A percentile compares a stretch with the other conserved stretches of the same genome.
Evolutionary conservation across 495 filamentous ascomycete genomes (phyloP).

Genomic region (Paragyromitra xinjiangensis): DNA sequence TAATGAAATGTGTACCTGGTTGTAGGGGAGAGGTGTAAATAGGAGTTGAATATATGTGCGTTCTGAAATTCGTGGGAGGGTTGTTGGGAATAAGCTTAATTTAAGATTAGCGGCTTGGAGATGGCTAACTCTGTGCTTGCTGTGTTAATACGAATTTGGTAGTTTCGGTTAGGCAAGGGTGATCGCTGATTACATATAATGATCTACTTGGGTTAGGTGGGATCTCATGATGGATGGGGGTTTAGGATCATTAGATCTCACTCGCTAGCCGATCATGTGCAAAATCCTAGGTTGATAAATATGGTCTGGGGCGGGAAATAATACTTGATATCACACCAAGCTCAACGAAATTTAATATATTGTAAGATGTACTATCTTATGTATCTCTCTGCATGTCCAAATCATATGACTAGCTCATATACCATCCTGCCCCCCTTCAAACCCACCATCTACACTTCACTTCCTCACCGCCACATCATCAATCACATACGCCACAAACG

Average conservation of each 20-base stretch:
- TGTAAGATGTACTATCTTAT: background rate
- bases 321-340: too few species aligned
- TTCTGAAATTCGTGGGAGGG: background rate
- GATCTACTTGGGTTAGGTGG: too few species aligned
- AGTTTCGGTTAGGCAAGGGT: too few species aligned
- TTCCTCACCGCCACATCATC: slow-evolving; percentile 14
- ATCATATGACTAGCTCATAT: background rate
- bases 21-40: slow-evolving; percentile 3
- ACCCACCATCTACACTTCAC: background rate
- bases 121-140: too few species aligned
- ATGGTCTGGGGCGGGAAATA: background rate
- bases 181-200: too few species aligned
- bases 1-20: background rate
- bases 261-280: background rate
- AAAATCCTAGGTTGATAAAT: background rate
- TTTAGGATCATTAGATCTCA: background rate
- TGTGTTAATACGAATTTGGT: too few species aligned
- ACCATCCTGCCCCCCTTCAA: background rate
- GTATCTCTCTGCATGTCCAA: background rate
- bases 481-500: background rate
- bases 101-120: too few species aligned
- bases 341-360: background rate
- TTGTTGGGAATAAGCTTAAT: background rate
- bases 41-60: background rate
- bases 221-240: background rate